Evolutionary conservation across 1,284 basidiomycete genomes (phyloP).

Genomic region (Cryptococcus sp.): DNA sequence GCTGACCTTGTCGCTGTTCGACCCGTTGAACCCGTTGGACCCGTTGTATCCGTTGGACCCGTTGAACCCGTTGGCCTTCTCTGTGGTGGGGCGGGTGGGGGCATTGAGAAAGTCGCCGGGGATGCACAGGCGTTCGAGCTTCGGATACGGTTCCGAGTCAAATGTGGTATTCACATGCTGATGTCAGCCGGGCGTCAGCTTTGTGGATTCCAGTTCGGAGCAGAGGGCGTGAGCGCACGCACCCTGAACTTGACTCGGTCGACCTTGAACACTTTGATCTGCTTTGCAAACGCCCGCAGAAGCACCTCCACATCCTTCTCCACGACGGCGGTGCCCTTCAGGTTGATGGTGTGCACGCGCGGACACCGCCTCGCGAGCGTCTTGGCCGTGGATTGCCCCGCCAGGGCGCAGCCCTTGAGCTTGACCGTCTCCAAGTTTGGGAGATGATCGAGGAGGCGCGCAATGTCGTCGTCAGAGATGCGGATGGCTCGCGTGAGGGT

Average conservation of each 20-base stretch:
- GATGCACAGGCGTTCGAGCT: constrained; percentile 29
- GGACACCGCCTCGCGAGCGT: constrained; percentile 20
- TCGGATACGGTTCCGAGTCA: constrained; percentile 16
- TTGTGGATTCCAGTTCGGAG: no score
- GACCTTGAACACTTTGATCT: constrained; percentile 29
- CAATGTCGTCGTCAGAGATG: constrained; percentile 26
- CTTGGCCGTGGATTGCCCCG: constrained; percentile 16
- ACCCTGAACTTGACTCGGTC: constrained; percentile 23
- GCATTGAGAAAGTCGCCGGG: constrained; percentile 27
- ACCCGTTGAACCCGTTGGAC: no score
- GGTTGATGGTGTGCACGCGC: constrained; percentile 19
- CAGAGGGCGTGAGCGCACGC: background rate
- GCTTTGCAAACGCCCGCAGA: constrained; percentile 23
- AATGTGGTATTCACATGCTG: constrained; percentile 20
- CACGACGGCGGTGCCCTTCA: constrained; percentile 30
- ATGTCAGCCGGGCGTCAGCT: background rate
- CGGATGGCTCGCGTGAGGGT: constrained; percentile 17
- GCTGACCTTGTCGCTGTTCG: no score
- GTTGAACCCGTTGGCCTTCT: no score
- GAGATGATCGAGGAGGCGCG: constrained; percentile 22
- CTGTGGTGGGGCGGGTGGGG: background rate
- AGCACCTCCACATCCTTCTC: constrained; percentile 21
- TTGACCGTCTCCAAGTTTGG: constrained; percentile 28
- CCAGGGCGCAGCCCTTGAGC: constrained; percentile 28
- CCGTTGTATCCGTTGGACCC: no score